Conservation (phyloP, 441 rosid genomes). For the Hypseocharis bilobata region DNA sequence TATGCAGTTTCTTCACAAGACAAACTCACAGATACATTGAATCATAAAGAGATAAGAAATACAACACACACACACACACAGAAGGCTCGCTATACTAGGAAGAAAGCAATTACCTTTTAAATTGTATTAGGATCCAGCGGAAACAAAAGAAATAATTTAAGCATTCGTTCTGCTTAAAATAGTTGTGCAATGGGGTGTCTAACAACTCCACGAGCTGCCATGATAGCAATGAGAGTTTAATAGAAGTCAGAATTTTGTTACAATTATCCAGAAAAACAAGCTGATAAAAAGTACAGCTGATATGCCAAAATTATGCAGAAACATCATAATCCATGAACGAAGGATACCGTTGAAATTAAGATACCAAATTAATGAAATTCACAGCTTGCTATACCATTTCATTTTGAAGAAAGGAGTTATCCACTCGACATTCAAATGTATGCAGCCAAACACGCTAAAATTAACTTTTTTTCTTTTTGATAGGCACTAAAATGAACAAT, state of each 20-base stretch:
- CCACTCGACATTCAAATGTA: not conserved
- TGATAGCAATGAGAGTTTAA: conserved; percentile 18
- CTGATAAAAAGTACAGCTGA: not conserved
- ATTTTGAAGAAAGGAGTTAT: not conserved
- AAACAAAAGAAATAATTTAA: conserved; percentile 98
- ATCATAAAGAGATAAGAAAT: not conserved
- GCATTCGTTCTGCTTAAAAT: conserved; percentile 87
- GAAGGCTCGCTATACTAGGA: no score
- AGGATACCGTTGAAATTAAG: not conserved
- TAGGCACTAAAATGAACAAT: not conserved
- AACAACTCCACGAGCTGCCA: conserved; percentile 87
- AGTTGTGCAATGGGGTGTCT: conserved; percentile 75
- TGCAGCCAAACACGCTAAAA: not conserved
- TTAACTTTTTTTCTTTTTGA: no score
- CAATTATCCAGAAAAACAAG: conserved; percentile 9
- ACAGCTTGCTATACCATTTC: not conserved
- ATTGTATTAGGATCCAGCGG: conserved; percentile 95
- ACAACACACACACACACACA: not conserved
- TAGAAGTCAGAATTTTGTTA: conserved; percentile 14
- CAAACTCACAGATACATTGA: not conserved
- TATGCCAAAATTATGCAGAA: not conserved
- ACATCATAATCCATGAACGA: not conserved
- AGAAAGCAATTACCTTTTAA: no score
- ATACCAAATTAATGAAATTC: not conserved
- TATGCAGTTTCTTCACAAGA: not conserved